Evolutionary conservation across 2,329 filamentous ascomycete genomes (phyloP), one percentile per base, ranked within the genome.

Genomic region (Dothistroma septosporum): DNA sequence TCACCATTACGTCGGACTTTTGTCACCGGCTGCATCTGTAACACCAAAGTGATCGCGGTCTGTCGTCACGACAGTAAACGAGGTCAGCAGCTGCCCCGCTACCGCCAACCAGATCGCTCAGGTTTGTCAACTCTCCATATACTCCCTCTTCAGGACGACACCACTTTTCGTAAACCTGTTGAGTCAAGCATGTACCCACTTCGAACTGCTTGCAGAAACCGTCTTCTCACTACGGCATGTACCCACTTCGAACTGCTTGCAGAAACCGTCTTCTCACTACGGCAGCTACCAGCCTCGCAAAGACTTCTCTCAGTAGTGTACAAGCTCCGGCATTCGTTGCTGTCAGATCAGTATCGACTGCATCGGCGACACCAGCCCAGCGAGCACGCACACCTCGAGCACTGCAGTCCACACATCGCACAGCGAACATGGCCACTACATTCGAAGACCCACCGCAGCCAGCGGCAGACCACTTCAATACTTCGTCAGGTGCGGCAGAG

Each of bases 401-500:
- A 16, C n/a, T 55, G 5, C 52, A 22, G 16, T 37, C 57, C 1
- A 49, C 37, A 28, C n/a, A 41, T 9, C 35, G 55, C 41, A 8
- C n/a, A 44, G 41, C 14, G 48, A 64, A 31, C 24, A 66, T 66
- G 64, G 61, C 64, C 9, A 62, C 64, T 14, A 37, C 49, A 28
- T 52, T 44, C 24, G 49, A 53, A 8, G 53, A 67, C 44, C 67
- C 73, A 7, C 24, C 32, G 16, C 11, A n/a, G 21, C 41, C 41
- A 9, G 41, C 41, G n/a, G 41, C 14, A 19, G 47, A 75, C 55
- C 74, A 77, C 48, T 76, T 72, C 62, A 73, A 76, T 65, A 70
- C 75, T 46, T 83, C 82, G 4, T 82, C 81, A 0, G 82, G 83
- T 37, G 72, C 75, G 19, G 79, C 75, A 3, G 79, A 83, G 55